Evolutionary conservation across 441 rosid genomes (phyloP).

Genomic region (Erodium trifolium): DNA sequence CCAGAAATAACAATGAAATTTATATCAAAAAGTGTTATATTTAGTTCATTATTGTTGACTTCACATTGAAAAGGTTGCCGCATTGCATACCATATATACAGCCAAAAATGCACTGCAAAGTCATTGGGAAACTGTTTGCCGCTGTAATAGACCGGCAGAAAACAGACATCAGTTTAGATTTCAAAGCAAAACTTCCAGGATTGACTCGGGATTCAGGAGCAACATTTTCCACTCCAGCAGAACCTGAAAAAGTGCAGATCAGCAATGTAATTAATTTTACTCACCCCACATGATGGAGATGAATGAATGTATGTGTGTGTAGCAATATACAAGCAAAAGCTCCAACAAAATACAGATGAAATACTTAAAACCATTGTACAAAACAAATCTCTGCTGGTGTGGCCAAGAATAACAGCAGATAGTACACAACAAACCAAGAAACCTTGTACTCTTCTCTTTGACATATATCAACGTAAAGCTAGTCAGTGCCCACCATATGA

Average conservation of each 20-base stretch:
- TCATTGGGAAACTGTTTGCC: conserved; percentile 84
- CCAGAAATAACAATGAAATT: not conserved
- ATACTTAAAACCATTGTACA: not conserved
- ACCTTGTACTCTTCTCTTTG: not conserved
- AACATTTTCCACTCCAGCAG: conserved; percentile 46
- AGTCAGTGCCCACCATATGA: not conserved
- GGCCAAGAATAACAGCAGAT: not conserved
- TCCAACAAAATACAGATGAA: not conserved
- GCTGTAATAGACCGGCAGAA: conserved; percentile 83
- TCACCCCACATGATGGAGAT: conserved; percentile 1
- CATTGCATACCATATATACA: conserved; percentile 70
- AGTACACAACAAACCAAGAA: not conserved
- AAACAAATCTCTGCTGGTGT: not conserved
- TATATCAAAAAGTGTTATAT: not conserved
- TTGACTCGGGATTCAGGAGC: conserved; percentile 53
- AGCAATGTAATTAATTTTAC: not conserved
- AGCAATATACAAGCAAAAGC: not conserved
- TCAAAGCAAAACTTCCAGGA: conserved; percentile 69
- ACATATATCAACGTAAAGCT: not conserved
- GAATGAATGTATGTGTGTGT: not conserved
- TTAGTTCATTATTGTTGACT: not conserved
- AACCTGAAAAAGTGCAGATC: conserved; percentile 44
- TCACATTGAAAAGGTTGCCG: not conserved
- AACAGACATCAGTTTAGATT: conserved; percentile 62
- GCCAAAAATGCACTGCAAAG: conserved; percentile 92